Base-by-base conservation (phyloP, 441 rosid genomes). In the Metrosideros polymorpha region DNA sequence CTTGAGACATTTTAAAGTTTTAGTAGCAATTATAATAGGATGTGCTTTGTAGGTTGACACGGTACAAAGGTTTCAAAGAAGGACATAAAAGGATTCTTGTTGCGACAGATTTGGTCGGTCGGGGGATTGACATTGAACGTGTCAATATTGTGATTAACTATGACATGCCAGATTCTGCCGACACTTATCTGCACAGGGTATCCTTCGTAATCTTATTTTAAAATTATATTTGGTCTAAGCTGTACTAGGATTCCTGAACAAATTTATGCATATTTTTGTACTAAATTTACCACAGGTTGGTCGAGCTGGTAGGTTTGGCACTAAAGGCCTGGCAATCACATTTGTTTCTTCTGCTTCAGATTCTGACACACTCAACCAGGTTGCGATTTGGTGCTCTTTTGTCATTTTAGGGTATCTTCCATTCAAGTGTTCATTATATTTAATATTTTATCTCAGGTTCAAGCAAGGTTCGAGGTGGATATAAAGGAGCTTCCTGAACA, bases 111-210 rank as follows among this genome's bases (percentile, higher is more conserved):
- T 90, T 98, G 92, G 99, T 98, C 39, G 99, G 99, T 35, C 92
- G 99, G 79, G 99, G 99, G 42, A 98, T 98, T 84, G 99, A 98
- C 90, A 98, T 98, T 85, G 99, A 98, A 87, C 95, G 99, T 29
- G 99, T 98, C 35, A 98, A 98, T 90, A 98, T 98, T 47, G 99
- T 98, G 18, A 95, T 98, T 90, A 98, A 98, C 92, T 98, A 98
- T 84, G 99, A 98, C 90, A 98, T 98, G 99, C 99, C 99, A 12
- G 99, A 98, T 90, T 96, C 99, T 83, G 99, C 99, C 14, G 99
- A 96, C 85, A 98, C 99, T 6, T 98, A 98, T 71, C 93, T 98
- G n/a, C 99, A 98, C 93, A 96, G 99, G 95, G 99, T 96, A 87
- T 39, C 47, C 47, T 71, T 71, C 47, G 12, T 22, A 8, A 71